phyloP scores from a whole-genome alignment of 164 flowering plant species.

The Brasenia schreberi region DNA sequence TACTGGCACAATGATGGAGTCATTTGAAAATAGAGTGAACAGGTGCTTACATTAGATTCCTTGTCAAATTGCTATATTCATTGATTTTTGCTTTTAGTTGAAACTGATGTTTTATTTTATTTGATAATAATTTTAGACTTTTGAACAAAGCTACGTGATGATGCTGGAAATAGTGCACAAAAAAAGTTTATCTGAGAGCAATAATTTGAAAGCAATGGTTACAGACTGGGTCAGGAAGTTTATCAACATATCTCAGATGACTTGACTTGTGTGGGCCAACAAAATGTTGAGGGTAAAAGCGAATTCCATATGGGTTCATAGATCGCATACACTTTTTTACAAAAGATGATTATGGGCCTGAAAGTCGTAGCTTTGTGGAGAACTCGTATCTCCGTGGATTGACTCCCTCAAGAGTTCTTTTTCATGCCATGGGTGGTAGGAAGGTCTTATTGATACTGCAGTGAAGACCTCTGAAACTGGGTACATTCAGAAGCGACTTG shows the following conservation, averaged over 20 bases:
- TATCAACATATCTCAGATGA: conserved; percentile 99
- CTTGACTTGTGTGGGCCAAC: conserved; percentile 99
- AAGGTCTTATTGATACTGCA: conserved; percentile 98
- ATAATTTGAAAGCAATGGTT: conserved; percentile 98
- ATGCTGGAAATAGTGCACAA: conserved; percentile 99
- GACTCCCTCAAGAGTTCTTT: conserved; percentile 97
- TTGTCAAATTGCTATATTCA: background rate
- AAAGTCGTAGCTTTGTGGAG: conserved; percentile 99
- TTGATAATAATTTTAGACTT: conserved; percentile 27
- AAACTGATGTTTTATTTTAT: background rate
- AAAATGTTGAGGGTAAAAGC: conserved; percentile 98
- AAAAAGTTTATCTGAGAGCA: conserved; percentile 91
- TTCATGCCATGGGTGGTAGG: conserved; percentile 99
- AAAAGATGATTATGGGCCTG: conserved; percentile 94
- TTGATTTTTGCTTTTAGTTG: background rate
- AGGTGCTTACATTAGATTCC: conserved; percentile 21
- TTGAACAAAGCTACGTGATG: conserved; percentile 99
- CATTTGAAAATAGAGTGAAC: conserved; percentile 98
- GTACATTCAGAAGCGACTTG: conserved; percentile 90
- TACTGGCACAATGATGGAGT: conserved; percentile 95
- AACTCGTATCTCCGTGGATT: conserved; percentile 91
- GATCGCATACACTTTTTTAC: conserved; percentile 89
- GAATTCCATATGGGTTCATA: conserved; percentile 85
- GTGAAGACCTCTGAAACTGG: conserved; percentile 99
- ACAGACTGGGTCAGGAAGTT: conserved; percentile 99